Conservation (phyloP, 176 grass and related monocot species). For the Chloris gayana region DNA sequence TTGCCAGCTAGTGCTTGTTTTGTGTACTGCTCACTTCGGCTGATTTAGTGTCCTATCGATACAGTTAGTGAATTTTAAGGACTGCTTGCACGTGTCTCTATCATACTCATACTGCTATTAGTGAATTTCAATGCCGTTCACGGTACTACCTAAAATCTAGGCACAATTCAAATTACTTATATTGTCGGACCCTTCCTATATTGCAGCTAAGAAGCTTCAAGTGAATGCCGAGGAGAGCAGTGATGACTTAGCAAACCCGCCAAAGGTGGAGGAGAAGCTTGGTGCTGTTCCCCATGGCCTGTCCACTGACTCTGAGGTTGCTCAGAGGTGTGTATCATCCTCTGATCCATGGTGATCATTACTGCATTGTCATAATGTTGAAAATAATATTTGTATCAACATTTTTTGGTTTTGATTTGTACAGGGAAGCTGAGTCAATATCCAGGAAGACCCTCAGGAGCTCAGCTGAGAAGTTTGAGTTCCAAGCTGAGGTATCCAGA, state of each 20-base stretch:
- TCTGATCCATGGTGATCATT: slow-evolving; percentile 3
- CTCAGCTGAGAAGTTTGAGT: slow-evolving; percentile 91
- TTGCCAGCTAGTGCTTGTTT: no score
- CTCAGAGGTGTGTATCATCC: slow-evolving; percentile 46
- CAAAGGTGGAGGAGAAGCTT: slow-evolving; percentile 93
- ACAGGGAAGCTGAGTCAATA: slow-evolving; percentile 92
- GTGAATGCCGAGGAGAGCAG: slow-evolving; percentile 87
- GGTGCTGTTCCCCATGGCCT: slow-evolving; percentile 81
- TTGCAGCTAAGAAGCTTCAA: slow-evolving; percentile 77
- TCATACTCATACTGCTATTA: no score
- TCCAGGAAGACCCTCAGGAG: slow-evolving; percentile 85
- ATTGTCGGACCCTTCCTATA: slow-evolving; percentile 12
- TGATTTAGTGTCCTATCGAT: no score
- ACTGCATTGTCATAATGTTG: not conserved
- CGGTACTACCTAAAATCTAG: not conserved
- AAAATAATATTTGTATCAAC: slow-evolving; percentile 7
- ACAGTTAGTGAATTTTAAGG: not conserved
- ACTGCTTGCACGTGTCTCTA: not conserved
- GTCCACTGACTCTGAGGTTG: slow-evolving; percentile 88
- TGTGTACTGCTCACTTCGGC: no score
- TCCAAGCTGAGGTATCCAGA: slow-evolving; percentile 98
- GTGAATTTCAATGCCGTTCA: not conserved
- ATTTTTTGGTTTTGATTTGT: slow-evolving; percentile 2
- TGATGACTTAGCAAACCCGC: slow-evolving; percentile 70
- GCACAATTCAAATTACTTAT: not conserved